A percentile compares a stretch with the other conserved stretches of the same genome.
Evolutionary conservation across 1,284 basidiomycete species (phyloP).

Genomic region (Cystobasidium slooffiae): DNA sequence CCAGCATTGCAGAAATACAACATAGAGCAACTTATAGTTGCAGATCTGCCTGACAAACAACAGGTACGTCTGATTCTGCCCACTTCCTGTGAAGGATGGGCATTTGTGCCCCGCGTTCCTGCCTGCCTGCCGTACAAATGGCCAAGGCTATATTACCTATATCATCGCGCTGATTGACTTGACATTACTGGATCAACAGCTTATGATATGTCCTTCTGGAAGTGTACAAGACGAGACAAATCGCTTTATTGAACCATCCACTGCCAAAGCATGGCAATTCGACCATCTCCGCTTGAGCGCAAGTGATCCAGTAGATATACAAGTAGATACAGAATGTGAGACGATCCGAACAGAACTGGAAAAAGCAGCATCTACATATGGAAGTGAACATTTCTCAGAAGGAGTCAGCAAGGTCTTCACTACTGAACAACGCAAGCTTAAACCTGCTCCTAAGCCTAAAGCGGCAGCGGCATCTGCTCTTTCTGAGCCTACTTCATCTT

Average conservation of each 20-base stretch:
- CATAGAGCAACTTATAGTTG: conserved; percentile 77
- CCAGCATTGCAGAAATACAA: conserved; percentile 82
- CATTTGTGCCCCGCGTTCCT: conserved; percentile 22
- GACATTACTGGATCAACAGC: conserved; percentile 59
- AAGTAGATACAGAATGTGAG: conserved; percentile 68
- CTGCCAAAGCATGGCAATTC: conserved; percentile 75
- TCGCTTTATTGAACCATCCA: conserved; percentile 69
- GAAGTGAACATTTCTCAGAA: conserved; percentile 33
- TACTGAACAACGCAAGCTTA: conserved; percentile 22
- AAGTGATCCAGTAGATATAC: background rate
- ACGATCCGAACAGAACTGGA: conserved; percentile 68
- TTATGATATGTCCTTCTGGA: conserved; percentile 74
- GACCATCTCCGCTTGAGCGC: conserved; percentile 46
- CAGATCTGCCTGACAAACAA: conserved; percentile 61
- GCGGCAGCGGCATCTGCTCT: background rate
- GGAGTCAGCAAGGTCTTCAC: conserved; percentile 43
- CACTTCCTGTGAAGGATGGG: background rate
- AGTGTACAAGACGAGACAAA: conserved; percentile 58
- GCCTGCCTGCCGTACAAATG: background rate
- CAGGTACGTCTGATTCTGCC: conserved; percentile 33
- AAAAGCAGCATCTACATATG: conserved; percentile 19
- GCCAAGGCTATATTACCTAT: background rate
- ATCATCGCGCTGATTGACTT: background rate
- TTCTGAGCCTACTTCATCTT: background rate
- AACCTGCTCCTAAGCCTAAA: conserved; percentile 10